Base-by-base conservation (phyloP, 2,329 filamentous ascomycete genomes). In the Sarocladiaceae sp. region DNA sequence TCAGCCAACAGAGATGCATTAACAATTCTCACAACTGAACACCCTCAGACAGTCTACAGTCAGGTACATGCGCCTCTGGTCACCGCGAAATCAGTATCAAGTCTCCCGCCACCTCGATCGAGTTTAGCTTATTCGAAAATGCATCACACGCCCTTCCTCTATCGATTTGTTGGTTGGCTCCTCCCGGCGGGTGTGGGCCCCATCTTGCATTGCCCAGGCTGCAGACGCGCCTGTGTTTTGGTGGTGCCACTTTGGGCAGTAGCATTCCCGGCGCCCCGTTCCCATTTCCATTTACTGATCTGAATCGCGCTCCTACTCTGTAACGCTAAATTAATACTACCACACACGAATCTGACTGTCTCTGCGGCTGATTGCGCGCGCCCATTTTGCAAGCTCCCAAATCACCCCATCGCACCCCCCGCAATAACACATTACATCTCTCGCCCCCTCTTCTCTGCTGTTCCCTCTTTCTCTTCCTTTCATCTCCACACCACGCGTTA, bases 341-440 rank as follows among this genome's bases (percentile, higher is more conserved):
- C 64, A 47, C 36, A 46, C 54, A 57, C 53, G 28, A 29, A 15
- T 23, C 33, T n/a, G 48, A 22, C n/a, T n/a, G n/a, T 55, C 20
- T 10, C 37, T 40, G 12, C 23, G 37, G 18, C 66, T 69, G 67
- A 70, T 70, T 70, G 62, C 60, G 57, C 57, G 58, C 64, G 59
- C 62, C 59, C 70, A 70, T 69, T 70, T 70, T 44, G 7, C 13
- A 4, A 69, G 66, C 60, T 52, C 56, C 53, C 53, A 53, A 49
- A 48, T 48, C 44, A 48, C 44, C 44, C 44, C n/a, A 20, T 20
- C 44, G 57, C 55, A 55, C 57, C 59, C 59, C 65, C 65, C 66
- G 53, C 64, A 58, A 29, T 15, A 20, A 33, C 18, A 31, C 18
- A 46, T 49, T 47, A 53, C 13, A 13, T 25, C 44, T 54, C 57